Percentiles rank a stretch among this genome's conserved stretches.
Conservation (phyloP, 805 yeast genomes). For the Lipomyces oligophaga region DNA sequence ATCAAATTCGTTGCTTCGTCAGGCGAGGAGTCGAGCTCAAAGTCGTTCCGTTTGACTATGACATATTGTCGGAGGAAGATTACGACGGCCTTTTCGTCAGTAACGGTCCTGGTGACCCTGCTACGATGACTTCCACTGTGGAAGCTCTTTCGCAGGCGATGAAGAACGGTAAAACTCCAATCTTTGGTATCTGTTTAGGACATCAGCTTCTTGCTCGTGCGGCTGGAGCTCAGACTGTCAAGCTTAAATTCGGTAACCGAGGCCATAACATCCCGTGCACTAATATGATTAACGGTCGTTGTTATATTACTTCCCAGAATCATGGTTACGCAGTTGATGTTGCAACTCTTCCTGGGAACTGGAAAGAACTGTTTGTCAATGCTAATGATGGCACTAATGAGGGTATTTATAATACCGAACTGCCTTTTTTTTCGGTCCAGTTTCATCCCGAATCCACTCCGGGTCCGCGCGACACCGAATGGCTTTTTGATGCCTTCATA, state of each 20-base stretch:
- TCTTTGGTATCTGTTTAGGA: slow-evolving; percentile 96
- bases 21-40: slow-evolving; percentile 92
- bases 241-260: slow-evolving; percentile 96
- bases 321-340: slow-evolving; percentile 98
- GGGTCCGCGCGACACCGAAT: slow-evolving; percentile 98
- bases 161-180: slow-evolving; percentile 71
- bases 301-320: slow-evolving; percentile 97
- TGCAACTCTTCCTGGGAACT: slow-evolving; percentile 63
- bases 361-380: slow-evolving; percentile 93
- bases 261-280: slow-evolving; percentile 98
- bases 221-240: slow-evolving; percentile 85
- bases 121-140: slow-evolving; percentile 69
- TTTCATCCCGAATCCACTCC: slow-evolving; percentile 99
- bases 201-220: slow-evolving; percentile 96
- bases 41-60: slow-evolving; percentile 95
- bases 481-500: slow-evolving; percentile 89
- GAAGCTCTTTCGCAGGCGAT: slow-evolving; percentile 56
- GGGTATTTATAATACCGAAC: slow-evolving; percentile 86
- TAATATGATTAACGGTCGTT: slow-evolving; percentile 82
- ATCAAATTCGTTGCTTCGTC: slow-evolving; percentile 95
- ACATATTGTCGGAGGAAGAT: slow-evolving; percentile 62
- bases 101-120: slow-evolving; percentile 99
- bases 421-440: slow-evolving; percentile 95
- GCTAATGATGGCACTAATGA: slow-evolving; percentile 97
- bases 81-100: slow-evolving; percentile 88